Evolutionary conservation across 2,329 filamentous ascomycete genomes (phyloP), one percentile per base, ranked within the genome.

Genomic region (Fusarium anguioides): DNA sequence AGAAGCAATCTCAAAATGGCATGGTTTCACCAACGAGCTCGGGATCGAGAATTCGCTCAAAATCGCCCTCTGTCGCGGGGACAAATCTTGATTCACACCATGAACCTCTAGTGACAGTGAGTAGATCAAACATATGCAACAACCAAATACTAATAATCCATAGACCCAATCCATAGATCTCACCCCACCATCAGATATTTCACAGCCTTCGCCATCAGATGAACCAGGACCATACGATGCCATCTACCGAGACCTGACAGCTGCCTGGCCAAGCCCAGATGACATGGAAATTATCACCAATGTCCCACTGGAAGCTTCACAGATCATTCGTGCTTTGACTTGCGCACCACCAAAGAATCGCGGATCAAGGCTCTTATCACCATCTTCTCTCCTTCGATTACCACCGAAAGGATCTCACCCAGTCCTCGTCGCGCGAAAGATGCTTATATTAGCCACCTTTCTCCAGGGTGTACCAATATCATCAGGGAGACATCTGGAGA

Each of bases 351-450:
- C 76, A 77, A 7, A 47, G 4, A 40, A 55, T 2, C 29, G 21
- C n/a, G n/a, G n/a, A 0, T 64, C 45, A 1, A 27, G 26, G 3
- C 8, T 50, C 12, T 58, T 62, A 37, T 73, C 76, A 18, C 63
- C 76, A 17, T 69, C 53, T 23, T 55, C 73, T 9, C 59, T 82
- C 15, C 71, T 84, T 6, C 40, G 53, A 8, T n/a, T 64, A 4
- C 72, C 71, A 2, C 40, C 62, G 1, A 24, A 50, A 4, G 59
- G 66, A 6, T 66, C 71, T 4, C 80, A 82, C 56, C 81, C 82
- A 0, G 76, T 81, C 0, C 60, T 82, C 2, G 70, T 84, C n/a
- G 81, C 82, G 1, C 74, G 75, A 12, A 75, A 77, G 21, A 72
- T 84, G 51, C 72, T 85, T 4, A 45, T 76, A 4, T 52, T 84